Evolutionary conservation across 768 basidiomycete species (phyloP).

Genomic region (Russula virescens): DNA sequence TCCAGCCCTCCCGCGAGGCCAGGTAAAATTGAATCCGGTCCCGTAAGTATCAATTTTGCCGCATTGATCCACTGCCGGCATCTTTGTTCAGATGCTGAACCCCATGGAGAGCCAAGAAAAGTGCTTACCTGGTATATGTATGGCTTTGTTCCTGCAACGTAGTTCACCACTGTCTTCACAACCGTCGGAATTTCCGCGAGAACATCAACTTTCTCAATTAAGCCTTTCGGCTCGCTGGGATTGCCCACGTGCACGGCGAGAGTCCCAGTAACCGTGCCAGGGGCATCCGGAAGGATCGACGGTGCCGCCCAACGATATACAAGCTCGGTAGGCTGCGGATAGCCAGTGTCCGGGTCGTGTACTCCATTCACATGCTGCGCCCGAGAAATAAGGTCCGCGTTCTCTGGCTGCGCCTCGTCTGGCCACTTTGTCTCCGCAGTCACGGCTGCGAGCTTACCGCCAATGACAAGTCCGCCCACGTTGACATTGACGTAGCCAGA

Average conservation of each 20-base stretch:
- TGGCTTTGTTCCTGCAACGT: conserved; percentile 89
- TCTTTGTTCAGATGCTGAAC: not conserved
- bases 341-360: conserved; percentile 76
- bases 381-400: conserved; percentile 53
- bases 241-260: conserved; percentile 54
- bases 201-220: conserved; percentile 92
- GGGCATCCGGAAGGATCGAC: conserved; percentile 47
- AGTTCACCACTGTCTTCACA: conserved; percentile 87
- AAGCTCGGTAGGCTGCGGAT: conserved; percentile 63
- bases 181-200: conserved; percentile 92
- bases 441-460: conserved; percentile 66
- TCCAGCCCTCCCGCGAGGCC: conserved; percentile 37
- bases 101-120: not conserved
- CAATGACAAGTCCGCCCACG: conserved; percentile 79
- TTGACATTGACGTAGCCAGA: conserved; percentile 83
- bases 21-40: conserved; percentile 38
- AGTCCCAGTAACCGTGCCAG: conserved; percentile 52
- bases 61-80: conserved; percentile 50
- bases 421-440: conserved; percentile 79
- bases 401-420: conserved; percentile 44
- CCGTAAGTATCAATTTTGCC: conserved; percentile 43
- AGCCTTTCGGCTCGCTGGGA: conserved; percentile 54
- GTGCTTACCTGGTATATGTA: conserved; percentile 86
- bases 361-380: conserved; percentile 56
- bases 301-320: conserved; percentile 75